A percentile compares a stretch with the other conserved stretches of the same genome.
Conservation (phyloP, 2,329 filamentous ascomycete species). For the Epicoccum nigrum region DNA sequence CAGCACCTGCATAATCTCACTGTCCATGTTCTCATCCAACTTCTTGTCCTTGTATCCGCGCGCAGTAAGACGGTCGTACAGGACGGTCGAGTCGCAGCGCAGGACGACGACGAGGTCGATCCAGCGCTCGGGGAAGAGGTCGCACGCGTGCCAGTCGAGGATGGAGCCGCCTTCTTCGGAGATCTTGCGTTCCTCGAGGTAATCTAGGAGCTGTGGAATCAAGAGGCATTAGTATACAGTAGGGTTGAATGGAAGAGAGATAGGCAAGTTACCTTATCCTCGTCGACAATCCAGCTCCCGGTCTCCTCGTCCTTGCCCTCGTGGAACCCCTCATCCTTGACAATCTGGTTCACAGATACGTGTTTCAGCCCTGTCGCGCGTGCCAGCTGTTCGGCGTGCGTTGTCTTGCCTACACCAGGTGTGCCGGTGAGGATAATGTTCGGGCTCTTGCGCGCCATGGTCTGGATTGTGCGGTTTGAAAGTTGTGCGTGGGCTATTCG, state of each 20-base stretch:
- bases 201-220: slow-evolving; percentile 74
- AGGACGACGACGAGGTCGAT: slow-evolving; percentile 94
- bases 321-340: slow-evolving; percentile 85
- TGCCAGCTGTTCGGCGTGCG: slow-evolving; percentile 82
- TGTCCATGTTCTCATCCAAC: slow-evolving; percentile 93
- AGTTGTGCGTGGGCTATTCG: neutral
- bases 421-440: slow-evolving; percentile 97
- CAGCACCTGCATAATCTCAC: slow-evolving; percentile 96
- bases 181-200: slow-evolving; percentile 79
- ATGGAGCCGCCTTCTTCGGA: slow-evolving; percentile 75
- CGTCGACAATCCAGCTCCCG: slow-evolving; percentile 90
- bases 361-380: slow-evolving; percentile 78
- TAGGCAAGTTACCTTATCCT: slow-evolving; percentile 74
- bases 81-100: slow-evolving; percentile 75
- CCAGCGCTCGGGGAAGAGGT: slow-evolving; percentile 91
- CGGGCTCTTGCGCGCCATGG: slow-evolving; percentile 60
- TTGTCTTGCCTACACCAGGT: slow-evolving; percentile 94
- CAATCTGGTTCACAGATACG: slow-evolving; percentile 86
- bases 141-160: slow-evolving; percentile 98
- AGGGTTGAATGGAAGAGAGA: neutral
- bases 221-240: neutral
- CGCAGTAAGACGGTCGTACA: slow-evolving; percentile 82
- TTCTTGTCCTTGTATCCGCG: slow-evolving; percentile 85
- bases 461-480: neutral
- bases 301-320: slow-evolving; percentile 87